A percentile compares a stretch with the other conserved stretches of the same genome.
phyloP scores from a whole-genome alignment of 2,329 filamentous ascomycete genomes.

The Sclerotinia sclerotiorum region DNA sequence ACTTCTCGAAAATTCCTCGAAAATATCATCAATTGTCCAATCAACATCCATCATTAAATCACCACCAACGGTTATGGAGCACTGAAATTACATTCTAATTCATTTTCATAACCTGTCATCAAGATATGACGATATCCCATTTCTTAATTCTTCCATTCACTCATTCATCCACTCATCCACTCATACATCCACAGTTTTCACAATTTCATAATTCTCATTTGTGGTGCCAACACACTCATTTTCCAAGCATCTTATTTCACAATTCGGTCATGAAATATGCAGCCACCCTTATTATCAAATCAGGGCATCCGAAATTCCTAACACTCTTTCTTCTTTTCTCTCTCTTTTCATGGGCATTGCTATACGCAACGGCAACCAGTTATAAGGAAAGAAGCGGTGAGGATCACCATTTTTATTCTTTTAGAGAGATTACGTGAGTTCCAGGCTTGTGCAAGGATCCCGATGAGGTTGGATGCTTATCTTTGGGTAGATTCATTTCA shows the following conservation, averaged over 20 bases:
- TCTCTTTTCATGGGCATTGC: constrained; percentile 11
- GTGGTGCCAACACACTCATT: constrained; percentile 38
- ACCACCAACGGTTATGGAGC: not conserved
- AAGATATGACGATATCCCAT: not conserved
- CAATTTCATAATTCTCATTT: constrained; percentile 31
- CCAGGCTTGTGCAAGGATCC: constrained; percentile 26
- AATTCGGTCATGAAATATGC: constrained; percentile 39
- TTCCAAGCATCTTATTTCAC: constrained; percentile 26
- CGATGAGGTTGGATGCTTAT: constrained; percentile 24
- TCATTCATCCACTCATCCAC: no score
- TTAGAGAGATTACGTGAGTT: constrained; percentile 28
- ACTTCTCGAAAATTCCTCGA: not conserved
- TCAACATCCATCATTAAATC: not conserved
- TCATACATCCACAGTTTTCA: constrained; percentile 10
- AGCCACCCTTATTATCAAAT: constrained; percentile 32
- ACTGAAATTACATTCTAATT: not conserved
- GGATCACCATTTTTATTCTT: constrained; percentile 12
- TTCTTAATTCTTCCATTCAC: constrained; percentile 9
- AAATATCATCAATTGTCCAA: constrained; percentile 3
- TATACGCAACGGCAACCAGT: constrained; percentile 12
- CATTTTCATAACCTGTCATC: not conserved
- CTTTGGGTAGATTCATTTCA: constrained; percentile 19
- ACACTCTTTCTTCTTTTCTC: not conserved
- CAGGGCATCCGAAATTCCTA: not conserved
- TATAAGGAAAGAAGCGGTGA: constrained; percentile 37